Conservation (phyloP, 2,329 filamentous ascomycete genomes). For the Trichoderma atrobrunneum region DNA sequence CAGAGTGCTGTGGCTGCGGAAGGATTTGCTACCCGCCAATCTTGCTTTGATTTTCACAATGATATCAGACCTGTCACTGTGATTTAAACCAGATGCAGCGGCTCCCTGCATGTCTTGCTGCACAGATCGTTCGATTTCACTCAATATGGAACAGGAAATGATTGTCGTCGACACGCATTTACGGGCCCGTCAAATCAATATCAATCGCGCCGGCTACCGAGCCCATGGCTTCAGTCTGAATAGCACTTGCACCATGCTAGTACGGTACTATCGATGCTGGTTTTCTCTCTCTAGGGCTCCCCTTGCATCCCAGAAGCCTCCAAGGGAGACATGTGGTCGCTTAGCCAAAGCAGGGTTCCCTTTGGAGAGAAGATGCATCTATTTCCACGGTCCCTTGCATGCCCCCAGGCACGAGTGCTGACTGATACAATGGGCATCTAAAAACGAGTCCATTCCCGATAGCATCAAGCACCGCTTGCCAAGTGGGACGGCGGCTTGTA, state of each 20-base stretch:
- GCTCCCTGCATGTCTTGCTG: not conserved
- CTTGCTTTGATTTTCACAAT: not conserved
- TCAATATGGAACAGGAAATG: not conserved
- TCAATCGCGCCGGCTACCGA: constrained; percentile 9
- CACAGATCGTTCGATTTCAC: constrained; percentile 6
- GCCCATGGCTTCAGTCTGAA: not conserved
- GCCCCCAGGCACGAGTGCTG: not conserved
- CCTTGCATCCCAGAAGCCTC: not conserved
- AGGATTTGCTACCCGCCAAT: not conserved
- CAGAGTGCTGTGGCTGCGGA: not conserved
- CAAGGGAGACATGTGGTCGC: constrained; percentile 6
- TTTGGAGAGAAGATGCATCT: not conserved
- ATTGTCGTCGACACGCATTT: not conserved
- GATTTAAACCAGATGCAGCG: not conserved
- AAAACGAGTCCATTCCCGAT: not conserved
- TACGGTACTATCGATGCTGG: not conserved
- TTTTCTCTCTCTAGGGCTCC: not conserved
- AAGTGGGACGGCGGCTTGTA: constrained; percentile 7
- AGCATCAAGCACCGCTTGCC: not conserved
- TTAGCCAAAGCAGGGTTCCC: not conserved
- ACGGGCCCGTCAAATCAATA: not conserved
- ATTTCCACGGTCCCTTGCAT: not conserved
- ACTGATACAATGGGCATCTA: not conserved
- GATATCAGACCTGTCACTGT: constrained; percentile 6
- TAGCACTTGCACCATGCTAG: not conserved